Evolutionary conservation across 1,284 basidiomycete genomes (phyloP).

Genomic region (Cutaneotrichosporon daszewskae): DNA sequence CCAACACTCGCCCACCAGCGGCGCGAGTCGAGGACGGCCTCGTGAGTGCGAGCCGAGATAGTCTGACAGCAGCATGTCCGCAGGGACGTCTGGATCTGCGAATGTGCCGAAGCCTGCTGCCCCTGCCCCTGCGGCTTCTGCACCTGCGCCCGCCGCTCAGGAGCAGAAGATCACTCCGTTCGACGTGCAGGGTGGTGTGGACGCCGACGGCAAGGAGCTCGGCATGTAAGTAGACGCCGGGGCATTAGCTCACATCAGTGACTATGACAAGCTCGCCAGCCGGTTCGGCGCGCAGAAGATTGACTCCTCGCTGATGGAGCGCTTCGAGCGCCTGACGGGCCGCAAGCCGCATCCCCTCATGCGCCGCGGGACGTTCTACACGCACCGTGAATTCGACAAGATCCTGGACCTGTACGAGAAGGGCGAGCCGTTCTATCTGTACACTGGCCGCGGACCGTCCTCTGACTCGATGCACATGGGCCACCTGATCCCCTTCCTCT

Average conservation of each 20-base stretch:
- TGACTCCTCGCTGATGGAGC: slow-evolving; percentile 68
- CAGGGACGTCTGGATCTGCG: slow-evolving; percentile 17
- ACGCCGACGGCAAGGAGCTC: slow-evolving; percentile 78
- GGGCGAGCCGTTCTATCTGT: slow-evolving; percentile 95
- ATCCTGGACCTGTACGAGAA: slow-evolving; percentile 95
- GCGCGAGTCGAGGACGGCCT: slow-evolving; percentile 16
- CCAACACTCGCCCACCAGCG: slow-evolving; percentile 37
- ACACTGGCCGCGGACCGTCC: slow-evolving; percentile 94
- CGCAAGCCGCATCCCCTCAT: slow-evolving; percentile 85
- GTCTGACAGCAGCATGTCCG: background rate
- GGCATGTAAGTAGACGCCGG: slow-evolving; percentile 55
- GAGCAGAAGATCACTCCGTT: slow-evolving; percentile 95
- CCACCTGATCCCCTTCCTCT: slow-evolving; percentile 94
- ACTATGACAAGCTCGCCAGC: slow-evolving; percentile 92
- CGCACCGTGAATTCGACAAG: slow-evolving; percentile 89
- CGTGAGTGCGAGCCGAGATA: slow-evolving; percentile 25
- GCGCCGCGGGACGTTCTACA: slow-evolving; percentile 93
- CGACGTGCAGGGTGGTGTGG: slow-evolving; percentile 92
- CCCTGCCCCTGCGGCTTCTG: slow-evolving; percentile 1
- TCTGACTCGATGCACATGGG: slow-evolving; percentile 97
- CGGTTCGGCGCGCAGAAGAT: slow-evolving; percentile 90
- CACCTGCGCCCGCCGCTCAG: slow-evolving; percentile 12
- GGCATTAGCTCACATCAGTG: slow-evolving; percentile 48
- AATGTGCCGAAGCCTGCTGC: slow-evolving; percentile 8
- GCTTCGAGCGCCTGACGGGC: slow-evolving; percentile 90